Conservation (phyloP, 2,329 filamentous ascomycete genomes). For the Paramyrothecium roridum region DNA sequence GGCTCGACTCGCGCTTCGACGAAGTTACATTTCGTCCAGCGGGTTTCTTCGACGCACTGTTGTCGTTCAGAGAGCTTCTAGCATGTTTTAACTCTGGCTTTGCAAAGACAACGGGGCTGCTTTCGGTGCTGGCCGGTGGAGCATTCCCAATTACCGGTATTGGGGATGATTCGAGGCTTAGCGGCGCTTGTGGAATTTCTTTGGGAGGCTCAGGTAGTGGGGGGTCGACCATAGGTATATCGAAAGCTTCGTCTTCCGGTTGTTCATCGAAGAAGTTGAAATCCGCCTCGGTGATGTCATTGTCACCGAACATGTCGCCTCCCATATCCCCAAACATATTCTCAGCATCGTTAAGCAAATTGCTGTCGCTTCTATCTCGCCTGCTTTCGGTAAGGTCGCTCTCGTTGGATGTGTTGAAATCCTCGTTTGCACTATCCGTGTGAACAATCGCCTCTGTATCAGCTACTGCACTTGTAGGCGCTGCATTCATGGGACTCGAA, state of each 20-base stretch:
- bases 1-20: conserved; percentile 51
- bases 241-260: conserved; percentile 37
- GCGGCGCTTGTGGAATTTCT: conserved; percentile 4
- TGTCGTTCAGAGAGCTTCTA: conserved; percentile 48
- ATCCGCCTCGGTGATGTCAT: conserved; percentile 75
- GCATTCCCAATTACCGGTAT: neutral
- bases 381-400: conserved; percentile 35
- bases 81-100: conserved; percentile 59
- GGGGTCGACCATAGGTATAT: conserved; percentile 23
- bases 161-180: too few relatives aligned
- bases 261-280: conserved; percentile 79
- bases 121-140: conserved; percentile 13
- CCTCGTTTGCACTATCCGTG: conserved; percentile 13
- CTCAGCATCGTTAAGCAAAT: conserved; percentile 45
- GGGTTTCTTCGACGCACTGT: conserved; percentile 25
- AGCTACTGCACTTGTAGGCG: conserved; percentile 22
- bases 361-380: conserved; percentile 38
- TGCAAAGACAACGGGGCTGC: conserved; percentile 42
- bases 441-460: conserved; percentile 21
- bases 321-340: conserved; percentile 68
- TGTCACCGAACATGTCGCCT: conserved; percentile 68
- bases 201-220: conserved; percentile 6
- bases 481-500: conserved; percentile 52
- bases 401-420: conserved; percentile 27
- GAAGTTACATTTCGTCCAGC: conserved; percentile 22